Evolutionary conservation across 805 yeast genomes (phyloP).

Genomic region (Groenewaldozyma tartarivorans): DNA sequence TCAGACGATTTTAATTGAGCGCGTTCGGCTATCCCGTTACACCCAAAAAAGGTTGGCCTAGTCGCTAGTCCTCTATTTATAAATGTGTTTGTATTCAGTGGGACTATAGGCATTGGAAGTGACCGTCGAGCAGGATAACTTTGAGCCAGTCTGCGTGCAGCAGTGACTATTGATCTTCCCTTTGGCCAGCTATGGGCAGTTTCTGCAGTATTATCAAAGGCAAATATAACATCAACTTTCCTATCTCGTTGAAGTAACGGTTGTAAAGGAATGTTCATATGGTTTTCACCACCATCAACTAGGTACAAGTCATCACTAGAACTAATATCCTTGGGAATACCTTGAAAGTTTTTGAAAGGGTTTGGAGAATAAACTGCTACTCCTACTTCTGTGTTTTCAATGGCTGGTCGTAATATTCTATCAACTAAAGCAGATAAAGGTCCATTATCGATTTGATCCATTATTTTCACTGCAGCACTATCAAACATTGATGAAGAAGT

Average conservation of each 20-base stretch:
- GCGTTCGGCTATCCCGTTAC: constrained; percentile 47
- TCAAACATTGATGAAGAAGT: constrained; percentile 69
- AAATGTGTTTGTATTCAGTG: constrained; percentile 9
- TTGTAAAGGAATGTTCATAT: constrained; percentile 52
- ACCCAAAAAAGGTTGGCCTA: constrained; percentile 66
- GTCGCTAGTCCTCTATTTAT: constrained; percentile 11
- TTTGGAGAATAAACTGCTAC: constrained; percentile 67
- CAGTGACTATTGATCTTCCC: constrained; percentile 21
- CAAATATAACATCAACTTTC: constrained; percentile 53
- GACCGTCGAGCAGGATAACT: constrained; percentile 13
- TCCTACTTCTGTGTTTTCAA: constrained; percentile 34
- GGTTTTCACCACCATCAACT: constrained; percentile 70
- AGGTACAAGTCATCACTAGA: constrained; percentile 36
- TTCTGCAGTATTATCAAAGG: constrained; percentile 31
- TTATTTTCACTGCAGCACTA: constrained; percentile 42
- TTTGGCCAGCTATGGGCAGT: constrained; percentile 28
- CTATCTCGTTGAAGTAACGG: constrained; percentile 57
- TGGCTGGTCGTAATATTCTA: not conserved
- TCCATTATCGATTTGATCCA: constrained; percentile 52
- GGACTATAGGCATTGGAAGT: constrained; percentile 11
- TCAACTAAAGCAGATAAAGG: constrained; percentile 25
- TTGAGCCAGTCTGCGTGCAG: constrained; percentile 24
- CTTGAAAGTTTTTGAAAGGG: constrained; percentile 39
- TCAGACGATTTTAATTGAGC: constrained; percentile 37
- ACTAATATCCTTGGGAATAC: constrained; percentile 25